These are phyloP conservation scores for Trichoderma sp. DNA, from an alignment of 2,329 filamentous ascomycete genomes.

Conservation along the genomic window DNA sequence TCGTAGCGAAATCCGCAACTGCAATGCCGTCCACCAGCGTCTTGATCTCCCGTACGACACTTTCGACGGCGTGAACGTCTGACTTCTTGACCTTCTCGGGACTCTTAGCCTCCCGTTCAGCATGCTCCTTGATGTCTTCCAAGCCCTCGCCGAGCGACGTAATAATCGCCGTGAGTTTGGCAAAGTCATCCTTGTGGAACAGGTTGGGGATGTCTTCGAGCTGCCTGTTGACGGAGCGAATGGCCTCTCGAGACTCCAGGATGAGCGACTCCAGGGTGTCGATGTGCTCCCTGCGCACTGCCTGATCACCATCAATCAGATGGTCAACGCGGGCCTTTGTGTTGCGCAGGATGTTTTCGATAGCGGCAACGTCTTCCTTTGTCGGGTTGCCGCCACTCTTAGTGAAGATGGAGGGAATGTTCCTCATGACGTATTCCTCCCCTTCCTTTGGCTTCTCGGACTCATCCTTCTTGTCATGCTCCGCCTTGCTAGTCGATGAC, in stretches of 20 bases:
- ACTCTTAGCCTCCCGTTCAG: slow-evolving; percentile 57
- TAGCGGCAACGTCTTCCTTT: slow-evolving; percentile 83
- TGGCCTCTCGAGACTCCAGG: slow-evolving; percentile 72
- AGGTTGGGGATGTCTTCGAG: slow-evolving; percentile 39
- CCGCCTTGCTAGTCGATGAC: slow-evolving; percentile 24
- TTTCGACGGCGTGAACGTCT: slow-evolving; percentile 78
- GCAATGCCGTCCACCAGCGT: slow-evolving; percentile 72
- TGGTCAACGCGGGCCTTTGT: slow-evolving; percentile 88
- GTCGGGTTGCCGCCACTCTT: slow-evolving; percentile 44
- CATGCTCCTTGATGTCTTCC: slow-evolving; percentile 69
- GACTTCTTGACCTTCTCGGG: slow-evolving; percentile 74
- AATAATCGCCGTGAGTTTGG: slow-evolving; percentile 73
- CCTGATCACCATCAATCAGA: slow-evolving; percentile 69
- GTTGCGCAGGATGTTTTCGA: slow-evolving; percentile 87
- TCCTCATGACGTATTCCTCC: slow-evolving; percentile 49
- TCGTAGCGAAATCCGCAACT: slow-evolving; percentile 67
- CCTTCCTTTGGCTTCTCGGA: slow-evolving; percentile 23
- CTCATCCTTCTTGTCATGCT: slow-evolving; percentile 29
- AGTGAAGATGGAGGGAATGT: slow-evolving; percentile 23
- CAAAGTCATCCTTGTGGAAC: slow-evolving; percentile 77
- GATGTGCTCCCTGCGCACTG: slow-evolving; percentile 66
- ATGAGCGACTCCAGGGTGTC: slow-evolving; percentile 67
- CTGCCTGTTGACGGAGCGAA: slow-evolving; percentile 67
- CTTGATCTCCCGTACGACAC: slow-evolving; percentile 85
- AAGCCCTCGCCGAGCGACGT: slow-evolving; percentile 75